These are phyloP conservation scores for Talaromyces ruber DNA, from an alignment of 495 filamentous ascomycete genomes.

Conservation along the genomic window DNA sequence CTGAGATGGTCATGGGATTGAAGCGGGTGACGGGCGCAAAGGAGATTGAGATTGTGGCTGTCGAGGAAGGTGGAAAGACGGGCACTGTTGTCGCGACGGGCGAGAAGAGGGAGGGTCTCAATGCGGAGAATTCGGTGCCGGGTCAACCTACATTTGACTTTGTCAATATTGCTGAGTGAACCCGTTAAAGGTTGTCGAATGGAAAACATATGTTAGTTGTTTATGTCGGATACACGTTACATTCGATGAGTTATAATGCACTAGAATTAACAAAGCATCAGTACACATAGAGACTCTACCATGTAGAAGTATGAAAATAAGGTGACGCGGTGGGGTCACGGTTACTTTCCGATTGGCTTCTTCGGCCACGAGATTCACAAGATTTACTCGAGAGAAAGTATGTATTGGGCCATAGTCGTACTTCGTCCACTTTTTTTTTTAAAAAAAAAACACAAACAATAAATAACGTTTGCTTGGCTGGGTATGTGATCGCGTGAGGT, in stretches of 20 bases:
- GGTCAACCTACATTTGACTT: conserved; percentile 72
- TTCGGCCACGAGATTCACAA: background rate
- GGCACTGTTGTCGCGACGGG: conserved; percentile 47
- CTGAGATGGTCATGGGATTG: conserved; percentile 48
- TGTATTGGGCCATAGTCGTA: too few species aligned
- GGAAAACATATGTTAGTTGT: background rate
- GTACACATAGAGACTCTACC: background rate
- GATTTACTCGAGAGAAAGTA: background rate
- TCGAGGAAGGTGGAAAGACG: conserved; percentile 62
- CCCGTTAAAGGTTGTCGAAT: background rate
- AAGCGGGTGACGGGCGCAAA: conserved; percentile 58
- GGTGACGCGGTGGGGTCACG: background rate
- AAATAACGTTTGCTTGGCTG: background rate
- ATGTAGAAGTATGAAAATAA: too few species aligned
- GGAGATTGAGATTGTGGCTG: conserved; percentile 53
- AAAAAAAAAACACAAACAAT: too few species aligned
- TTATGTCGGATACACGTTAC: background rate
- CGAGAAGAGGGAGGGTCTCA: conserved; percentile 45
- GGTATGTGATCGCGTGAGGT: background rate
- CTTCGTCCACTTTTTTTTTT: too few species aligned
- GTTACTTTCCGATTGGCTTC: background rate
- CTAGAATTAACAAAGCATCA: too few species aligned
- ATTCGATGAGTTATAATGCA: background rate
- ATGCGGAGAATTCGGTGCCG: conserved; percentile 65
- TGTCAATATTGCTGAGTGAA: conserved; percentile 53